Conservation (phyloP, 805 yeast genomes). For the Wickerhamiella spandovensis region DNA sequence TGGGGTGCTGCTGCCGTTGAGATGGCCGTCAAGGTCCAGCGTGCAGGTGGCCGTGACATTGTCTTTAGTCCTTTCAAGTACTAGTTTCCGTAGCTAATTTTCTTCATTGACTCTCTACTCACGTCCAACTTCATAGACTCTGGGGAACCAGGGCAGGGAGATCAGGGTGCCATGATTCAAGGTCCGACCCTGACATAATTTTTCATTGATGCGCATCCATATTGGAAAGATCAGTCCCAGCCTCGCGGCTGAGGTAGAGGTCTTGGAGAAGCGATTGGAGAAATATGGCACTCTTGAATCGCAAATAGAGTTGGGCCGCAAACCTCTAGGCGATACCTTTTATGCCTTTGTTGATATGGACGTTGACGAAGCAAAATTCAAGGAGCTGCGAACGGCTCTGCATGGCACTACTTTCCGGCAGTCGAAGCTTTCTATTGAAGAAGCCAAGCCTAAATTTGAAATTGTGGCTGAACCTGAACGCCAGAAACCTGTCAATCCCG, state of each 20-base stretch:
- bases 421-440: slow-evolving; percentile 42
- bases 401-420: slow-evolving; percentile 72
- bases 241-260: slow-evolving; percentile 33
- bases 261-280: slow-evolving; percentile 41
- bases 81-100: background rate
- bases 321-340: slow-evolving; percentile 37
- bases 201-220: slow-evolving; percentile 32
- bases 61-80: background rate
- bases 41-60: background rate
- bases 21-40: slow-evolving; percentile 40
- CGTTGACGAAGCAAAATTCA: slow-evolving; percentile 33
- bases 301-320: slow-evolving; percentile 40
- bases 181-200: background rate
- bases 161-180: background rate
- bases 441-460: slow-evolving; percentile 45
- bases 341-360: slow-evolving; percentile 59
- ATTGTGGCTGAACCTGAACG: slow-evolving; percentile 23
- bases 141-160: background rate
- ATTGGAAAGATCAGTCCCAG: slow-evolving; percentile 54
- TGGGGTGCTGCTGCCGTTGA: slow-evolving; percentile 99
- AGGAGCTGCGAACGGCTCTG: slow-evolving; percentile 40
- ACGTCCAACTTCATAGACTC: too few relatives aligned
- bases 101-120: too few relatives aligned
- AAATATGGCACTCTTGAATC: slow-evolving; percentile 46
- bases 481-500: slow-evolving; percentile 24